phyloP scores from a whole-genome alignment of 129 eudicot species.

The Centella asiatica region DNA sequence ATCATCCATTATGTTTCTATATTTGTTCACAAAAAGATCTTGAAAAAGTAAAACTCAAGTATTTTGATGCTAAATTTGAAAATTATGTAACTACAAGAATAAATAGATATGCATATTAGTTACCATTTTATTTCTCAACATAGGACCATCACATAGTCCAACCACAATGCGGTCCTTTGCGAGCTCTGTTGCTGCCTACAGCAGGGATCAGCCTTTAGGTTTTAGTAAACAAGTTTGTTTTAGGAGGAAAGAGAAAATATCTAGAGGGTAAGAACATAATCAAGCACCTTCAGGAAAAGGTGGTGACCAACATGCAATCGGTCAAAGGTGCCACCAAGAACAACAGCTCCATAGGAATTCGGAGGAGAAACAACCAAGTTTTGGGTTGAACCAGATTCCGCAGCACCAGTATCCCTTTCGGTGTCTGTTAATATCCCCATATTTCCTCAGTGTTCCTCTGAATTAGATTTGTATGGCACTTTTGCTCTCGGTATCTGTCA shows the following conservation, averaged over 20 bases:
- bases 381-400: conserved; percentile 15
- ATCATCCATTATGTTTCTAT: too few species aligned
- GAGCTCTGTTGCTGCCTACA: conserved; percentile 69
- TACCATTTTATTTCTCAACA: conserved; percentile 76
- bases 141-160: conserved; percentile 92
- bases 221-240: neutral
- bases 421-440: conserved; percentile 27
- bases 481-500: too few species aligned
- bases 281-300: conserved; percentile 68
- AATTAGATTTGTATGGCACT: neutral
- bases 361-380: conserved; percentile 40
- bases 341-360: conserved; percentile 54
- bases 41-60: too few species aligned
- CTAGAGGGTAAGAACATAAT: neutral
- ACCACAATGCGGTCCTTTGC: conserved; percentile 69
- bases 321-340: conserved; percentile 92
- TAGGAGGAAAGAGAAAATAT: too few species aligned
- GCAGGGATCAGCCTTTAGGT: conserved; percentile 7
- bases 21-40: too few species aligned
- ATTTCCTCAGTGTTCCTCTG: neutral
- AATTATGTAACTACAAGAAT: too few species aligned
- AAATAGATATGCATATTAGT: neutral
- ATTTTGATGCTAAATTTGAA: too few species aligned
- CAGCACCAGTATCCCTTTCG: neutral
- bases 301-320: conserved; percentile 91